These are phyloP conservation scores for Colletotrichum tropicicola DNA, from an alignment of 2,329 filamentous ascomycete genomes.

Conservation along the genomic window DNA sequence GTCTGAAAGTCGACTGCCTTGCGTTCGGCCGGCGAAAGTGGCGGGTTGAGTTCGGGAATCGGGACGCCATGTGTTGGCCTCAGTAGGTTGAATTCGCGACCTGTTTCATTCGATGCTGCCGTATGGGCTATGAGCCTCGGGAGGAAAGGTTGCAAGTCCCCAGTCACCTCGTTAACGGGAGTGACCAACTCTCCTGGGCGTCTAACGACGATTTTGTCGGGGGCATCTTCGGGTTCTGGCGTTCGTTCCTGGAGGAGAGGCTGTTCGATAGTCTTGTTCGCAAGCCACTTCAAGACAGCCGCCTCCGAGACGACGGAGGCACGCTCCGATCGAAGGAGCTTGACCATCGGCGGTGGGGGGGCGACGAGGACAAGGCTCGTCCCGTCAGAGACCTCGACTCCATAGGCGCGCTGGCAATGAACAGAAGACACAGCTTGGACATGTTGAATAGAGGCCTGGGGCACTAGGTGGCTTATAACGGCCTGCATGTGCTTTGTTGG, in stretches of 20 bases:
- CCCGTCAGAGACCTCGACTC: conserved; percentile 51
- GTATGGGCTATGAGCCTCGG: conserved; percentile 52
- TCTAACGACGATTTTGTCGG: background rate
- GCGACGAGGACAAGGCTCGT: conserved; percentile 51
- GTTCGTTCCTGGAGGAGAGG: conserved; percentile 11
- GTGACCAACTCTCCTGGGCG: background rate
- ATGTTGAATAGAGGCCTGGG: conserved; percentile 41
- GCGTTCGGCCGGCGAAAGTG: conserved; percentile 46
- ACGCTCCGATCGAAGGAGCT: conserved; percentile 57
- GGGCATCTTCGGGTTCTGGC: conserved; percentile 7
- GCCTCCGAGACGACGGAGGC: conserved; percentile 54
- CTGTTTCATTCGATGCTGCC: conserved; percentile 36
- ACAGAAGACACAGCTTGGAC: conserved; percentile 45
- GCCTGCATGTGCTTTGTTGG: conserved; percentile 43
- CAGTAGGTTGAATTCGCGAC: conserved; percentile 53
- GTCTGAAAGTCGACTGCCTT: conserved; percentile 54
- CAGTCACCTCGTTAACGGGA: background rate
- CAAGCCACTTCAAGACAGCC: conserved; percentile 55
- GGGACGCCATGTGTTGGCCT: conserved; percentile 46
- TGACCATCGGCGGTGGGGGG: conserved; percentile 50
- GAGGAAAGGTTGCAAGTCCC: conserved; percentile 33
- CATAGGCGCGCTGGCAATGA: conserved; percentile 52
- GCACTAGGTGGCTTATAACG: conserved; percentile 44
- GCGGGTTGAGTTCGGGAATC: conserved; percentile 44
- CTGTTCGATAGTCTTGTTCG: conserved; percentile 28